phyloP scores from a whole-genome alignment of 148 eudicot species.

The Cornus suecica region DNA sequence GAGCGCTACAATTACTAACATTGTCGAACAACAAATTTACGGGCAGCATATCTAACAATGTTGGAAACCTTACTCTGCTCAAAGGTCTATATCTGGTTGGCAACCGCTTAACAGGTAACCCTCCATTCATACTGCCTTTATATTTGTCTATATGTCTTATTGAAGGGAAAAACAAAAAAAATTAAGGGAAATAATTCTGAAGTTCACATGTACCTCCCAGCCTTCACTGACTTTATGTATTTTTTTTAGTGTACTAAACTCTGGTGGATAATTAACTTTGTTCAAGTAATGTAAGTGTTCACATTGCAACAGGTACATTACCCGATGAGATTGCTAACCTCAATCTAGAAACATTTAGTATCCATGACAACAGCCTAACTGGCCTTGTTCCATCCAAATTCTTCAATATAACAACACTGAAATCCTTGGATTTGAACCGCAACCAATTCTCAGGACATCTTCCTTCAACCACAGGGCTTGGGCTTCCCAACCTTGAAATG shows the following conservation, averaged over 20 bases:
- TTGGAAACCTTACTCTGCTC: constrained; percentile 4
- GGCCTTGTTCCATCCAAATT: constrained; percentile 20
- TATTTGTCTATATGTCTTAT: no score
- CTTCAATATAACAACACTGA: constrained; percentile 16
- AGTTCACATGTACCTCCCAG: no score
- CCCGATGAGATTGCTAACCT: constrained; percentile 13
- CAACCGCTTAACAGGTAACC: constrained; percentile 17
- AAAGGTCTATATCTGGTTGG: not conserved
- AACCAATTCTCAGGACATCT: constrained; percentile 12
- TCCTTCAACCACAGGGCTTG: constrained; percentile 6
- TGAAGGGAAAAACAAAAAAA: no score
- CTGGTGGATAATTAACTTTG: no score
- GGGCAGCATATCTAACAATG: not conserved
- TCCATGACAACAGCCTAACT: not conserved
- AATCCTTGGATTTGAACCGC: not conserved
- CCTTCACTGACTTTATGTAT: not conserved
- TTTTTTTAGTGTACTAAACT: no score
- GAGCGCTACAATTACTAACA: not conserved
- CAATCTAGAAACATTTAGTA: constrained; percentile 1
- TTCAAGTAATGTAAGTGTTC: not conserved
- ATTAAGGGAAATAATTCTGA: no score
- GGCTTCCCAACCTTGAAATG: constrained; percentile 14
- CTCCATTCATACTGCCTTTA: no score
- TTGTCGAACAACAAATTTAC: constrained; percentile 12
- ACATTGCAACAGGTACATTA: constrained; percentile 10